Evolutionary conservation across 306 rosid genomes (phyloP).

Genomic region (Pueraria montana): DNA sequence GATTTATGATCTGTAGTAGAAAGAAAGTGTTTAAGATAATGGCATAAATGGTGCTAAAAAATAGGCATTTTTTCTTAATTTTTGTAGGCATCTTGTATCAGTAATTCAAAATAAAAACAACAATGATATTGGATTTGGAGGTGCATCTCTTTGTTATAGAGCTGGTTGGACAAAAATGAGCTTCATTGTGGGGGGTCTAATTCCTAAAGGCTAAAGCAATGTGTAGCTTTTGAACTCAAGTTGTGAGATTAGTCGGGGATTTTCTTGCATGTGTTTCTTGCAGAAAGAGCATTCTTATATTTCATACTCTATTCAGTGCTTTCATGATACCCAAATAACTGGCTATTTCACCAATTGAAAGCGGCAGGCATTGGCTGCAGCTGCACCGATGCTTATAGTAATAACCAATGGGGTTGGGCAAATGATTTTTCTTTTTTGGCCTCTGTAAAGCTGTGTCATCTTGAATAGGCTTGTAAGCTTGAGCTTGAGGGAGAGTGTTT

Average conservation of each 20-base stretch:
- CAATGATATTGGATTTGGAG: slow-evolving; percentile 24
- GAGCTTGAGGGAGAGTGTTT: too few species aligned
- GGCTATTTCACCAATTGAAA: not conserved
- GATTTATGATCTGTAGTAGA: not conserved
- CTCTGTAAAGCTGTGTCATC: not conserved
- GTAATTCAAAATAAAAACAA: slow-evolving; percentile 6
- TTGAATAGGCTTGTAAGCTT: too few species aligned
- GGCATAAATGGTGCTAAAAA: not conserved
- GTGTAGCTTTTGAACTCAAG: slow-evolving; percentile 5
- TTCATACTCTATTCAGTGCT: not conserved
- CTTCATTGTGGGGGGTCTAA: not conserved
- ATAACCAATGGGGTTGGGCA: not conserved
- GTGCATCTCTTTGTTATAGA: slow-evolving; percentile 17
- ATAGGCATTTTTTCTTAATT: too few species aligned
- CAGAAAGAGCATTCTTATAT: not conserved
- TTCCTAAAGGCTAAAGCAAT: slow-evolving; percentile 17
- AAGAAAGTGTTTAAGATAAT: slow-evolving; percentile 14
- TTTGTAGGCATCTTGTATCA: not conserved
- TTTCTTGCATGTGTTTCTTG: slow-evolving; percentile 20
- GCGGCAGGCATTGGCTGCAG: not conserved
- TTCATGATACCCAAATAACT: not conserved
- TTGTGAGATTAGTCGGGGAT: not conserved
- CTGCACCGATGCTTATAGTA: not conserved
- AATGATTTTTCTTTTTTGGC: not conserved
- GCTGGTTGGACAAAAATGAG: not conserved